These are phyloP conservation scores for Yamadazyma ubonensis DNA, from an alignment of 805 yeast species.

Conservation along the genomic window DNA sequence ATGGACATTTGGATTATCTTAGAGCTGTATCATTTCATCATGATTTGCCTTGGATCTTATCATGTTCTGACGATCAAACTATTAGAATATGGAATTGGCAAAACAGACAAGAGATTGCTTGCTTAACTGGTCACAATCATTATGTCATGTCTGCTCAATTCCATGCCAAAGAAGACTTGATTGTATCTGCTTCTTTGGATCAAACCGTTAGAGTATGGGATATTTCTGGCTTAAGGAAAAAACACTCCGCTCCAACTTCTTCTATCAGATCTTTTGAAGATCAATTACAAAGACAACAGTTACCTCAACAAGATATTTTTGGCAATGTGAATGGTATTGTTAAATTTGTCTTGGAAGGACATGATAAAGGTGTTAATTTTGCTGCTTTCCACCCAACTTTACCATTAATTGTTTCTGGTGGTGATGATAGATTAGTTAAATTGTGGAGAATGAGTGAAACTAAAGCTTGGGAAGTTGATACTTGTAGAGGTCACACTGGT, in stretches of 20 bases:
- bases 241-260: constrained; percentile 77
- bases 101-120: constrained; percentile 94
- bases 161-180: constrained; percentile 92
- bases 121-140: constrained; percentile 96
- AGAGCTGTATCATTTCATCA: constrained; percentile 93
- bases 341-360: constrained; percentile 95
- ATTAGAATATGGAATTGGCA: constrained; percentile 99
- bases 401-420: constrained; percentile 92
- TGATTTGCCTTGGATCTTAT: constrained; percentile 95
- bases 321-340: constrained; percentile 93
- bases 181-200: constrained; percentile 94
- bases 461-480: constrained; percentile 98
- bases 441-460: constrained; percentile 97
- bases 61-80: constrained; percentile 97
- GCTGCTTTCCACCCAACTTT: constrained; percentile 96
- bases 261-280: constrained; percentile 49
- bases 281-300: constrained; percentile 57
- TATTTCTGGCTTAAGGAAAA: constrained; percentile 89
- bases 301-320: constrained; percentile 87
- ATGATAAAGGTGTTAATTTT: constrained; percentile 98
- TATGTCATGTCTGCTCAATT: constrained; percentile 98
- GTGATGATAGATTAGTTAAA: constrained; percentile 93
- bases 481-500: constrained; percentile 96
- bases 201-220: constrained; percentile 99
- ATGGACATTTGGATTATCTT: constrained; percentile 93